Conservation (phyloP, 1,284 basidiomycete genomes). For the Boletus semigastroideus region DNA sequence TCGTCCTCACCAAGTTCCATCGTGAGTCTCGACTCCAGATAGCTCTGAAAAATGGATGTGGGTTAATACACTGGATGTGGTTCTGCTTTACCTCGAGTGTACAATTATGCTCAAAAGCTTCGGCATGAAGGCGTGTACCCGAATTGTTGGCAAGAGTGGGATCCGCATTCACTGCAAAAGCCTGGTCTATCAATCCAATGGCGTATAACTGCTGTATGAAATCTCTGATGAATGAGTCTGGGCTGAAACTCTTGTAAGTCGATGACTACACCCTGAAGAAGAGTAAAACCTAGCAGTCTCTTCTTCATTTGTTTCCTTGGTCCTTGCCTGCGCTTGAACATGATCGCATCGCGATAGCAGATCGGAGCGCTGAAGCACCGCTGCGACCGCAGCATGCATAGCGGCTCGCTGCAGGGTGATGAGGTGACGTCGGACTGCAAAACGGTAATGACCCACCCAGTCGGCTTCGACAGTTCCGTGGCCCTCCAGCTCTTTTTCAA, state of each 20-base stretch:
- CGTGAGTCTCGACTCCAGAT: conserved; percentile 59
- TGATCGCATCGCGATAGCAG: conserved; percentile 49
- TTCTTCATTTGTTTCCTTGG: conserved; percentile 21
- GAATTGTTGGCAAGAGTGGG: conserved; percentile 49
- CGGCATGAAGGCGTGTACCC: conserved; percentile 48
- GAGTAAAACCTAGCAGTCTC: conserved; percentile 21
- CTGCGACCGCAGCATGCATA: conserved; percentile 53
- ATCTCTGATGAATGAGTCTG: conserved; percentile 55
- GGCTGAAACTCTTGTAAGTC: conserved; percentile 17
- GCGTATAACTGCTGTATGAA: conserved; percentile 58
- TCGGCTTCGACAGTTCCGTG: conserved; percentile 54
- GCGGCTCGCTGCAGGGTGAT: conserved; percentile 47
- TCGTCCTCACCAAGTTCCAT: conserved; percentile 56
- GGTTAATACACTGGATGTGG: not conserved
- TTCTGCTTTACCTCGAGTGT: conserved; percentile 49
- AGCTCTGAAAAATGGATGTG: conserved; percentile 41
- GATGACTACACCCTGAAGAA: not conserved
- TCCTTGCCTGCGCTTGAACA: conserved; percentile 33
- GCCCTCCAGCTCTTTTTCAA: conserved; percentile 52
- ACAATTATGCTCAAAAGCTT: conserved; percentile 55
- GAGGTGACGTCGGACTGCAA: conserved; percentile 6
- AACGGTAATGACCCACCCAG: conserved; percentile 45
- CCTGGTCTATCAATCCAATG: conserved; percentile 54
- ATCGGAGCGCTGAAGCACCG: conserved; percentile 50
- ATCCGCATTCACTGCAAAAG: conserved; percentile 50